Percentiles rank a stretch among this genome's conserved stretches.
Evolutionary conservation across 495 filamentous ascomycete species (phyloP).

Genomic region (Aspergillus egyptiacus): DNA sequence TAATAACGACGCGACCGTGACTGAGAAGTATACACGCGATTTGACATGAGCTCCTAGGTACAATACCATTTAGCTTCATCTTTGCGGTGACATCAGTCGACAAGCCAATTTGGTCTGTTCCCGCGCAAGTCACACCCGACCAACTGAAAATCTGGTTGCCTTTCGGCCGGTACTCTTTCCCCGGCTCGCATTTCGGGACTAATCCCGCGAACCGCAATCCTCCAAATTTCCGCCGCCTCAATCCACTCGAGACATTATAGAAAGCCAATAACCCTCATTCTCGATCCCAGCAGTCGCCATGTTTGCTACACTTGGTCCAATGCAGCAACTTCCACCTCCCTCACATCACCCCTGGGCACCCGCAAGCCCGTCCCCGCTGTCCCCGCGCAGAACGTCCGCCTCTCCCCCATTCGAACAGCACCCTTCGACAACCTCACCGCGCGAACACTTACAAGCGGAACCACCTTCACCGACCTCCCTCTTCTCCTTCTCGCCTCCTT

Average conservation of each 20-base stretch:
- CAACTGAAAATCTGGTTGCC: too few relatives aligned
- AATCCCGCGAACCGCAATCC: too few relatives aligned
- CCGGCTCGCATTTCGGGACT: too few relatives aligned
- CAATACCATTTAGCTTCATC: too few relatives aligned
- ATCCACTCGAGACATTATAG: too few relatives aligned
- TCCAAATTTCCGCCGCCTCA: too few relatives aligned
- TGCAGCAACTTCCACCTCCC: conserved; percentile 40
- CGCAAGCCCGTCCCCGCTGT: conserved; percentile 49
- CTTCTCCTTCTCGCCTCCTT: conserved; percentile 10
- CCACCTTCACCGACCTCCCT: not conserved
- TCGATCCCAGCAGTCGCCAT: conserved; percentile 13
- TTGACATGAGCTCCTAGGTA: not conserved
- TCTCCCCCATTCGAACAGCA: conserved; percentile 1
- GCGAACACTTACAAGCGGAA: not conserved
- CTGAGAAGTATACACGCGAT: not conserved
- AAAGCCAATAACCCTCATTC: not conserved
- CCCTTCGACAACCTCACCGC: conserved; percentile 4
- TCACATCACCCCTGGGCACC: conserved; percentile 36
- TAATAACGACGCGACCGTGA: not conserved
- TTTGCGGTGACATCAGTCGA: too few relatives aligned
- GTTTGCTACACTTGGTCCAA: conserved; percentile 24
- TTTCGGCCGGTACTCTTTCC: too few relatives aligned
- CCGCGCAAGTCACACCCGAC: too few relatives aligned
- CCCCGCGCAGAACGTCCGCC: conserved; percentile 19
- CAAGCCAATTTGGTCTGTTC: too few relatives aligned